Base-by-base conservation (phyloP, 225 moss, liverwort and hornwort species). In the Rhytidiadelphus loreus region DNA sequence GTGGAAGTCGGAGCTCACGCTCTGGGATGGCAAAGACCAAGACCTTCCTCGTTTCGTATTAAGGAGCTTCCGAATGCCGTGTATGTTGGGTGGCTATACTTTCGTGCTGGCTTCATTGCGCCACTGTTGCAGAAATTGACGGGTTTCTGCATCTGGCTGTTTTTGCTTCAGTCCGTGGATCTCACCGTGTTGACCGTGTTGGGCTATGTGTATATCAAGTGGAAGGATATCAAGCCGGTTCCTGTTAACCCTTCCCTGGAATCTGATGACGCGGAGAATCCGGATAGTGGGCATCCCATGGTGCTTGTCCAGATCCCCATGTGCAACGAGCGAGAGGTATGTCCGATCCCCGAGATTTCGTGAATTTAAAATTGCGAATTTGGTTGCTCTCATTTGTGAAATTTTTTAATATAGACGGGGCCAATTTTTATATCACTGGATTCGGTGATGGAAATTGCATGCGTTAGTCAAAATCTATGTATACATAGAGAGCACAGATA, bases 261-360 rank as follows among this genome's bases (percentile, higher is more conserved):
- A 76, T 93, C 95, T 6, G 94, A 95, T 14, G 95, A 97, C 83
- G 55, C 55, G 14, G 97, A 97, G 86, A 85, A 93, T 83, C 96
- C 97, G 16, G 94, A 96, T 72, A 80, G 89, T 33, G 94, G 92
- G 20, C 95, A 95, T 82, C 97, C 96, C 30, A 96, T 95, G 96
- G 93, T 94, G 46, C 92, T 97, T 39, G 89, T 97, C 72, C 97
- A 97, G 91, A 97, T 97, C 85, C 97, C 96, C 20, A 96, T 96
- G 97, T 97, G 97, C 90, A 97, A 97, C 83, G 96, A 97, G 90
- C 87, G 96, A 91, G 97, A 97, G 97, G 97, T 97, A 90, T 72
- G 89, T 86, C 63, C 88, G 72, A 65, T 28, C 48, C 33, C 24
- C 58, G 56, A 44, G n/a, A 16, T 84, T 64, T 25, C 66, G 37